Percentiles rank a stretch among this genome's conserved stretches.
Conservation (phyloP, 208 protist genomes). For the Polymyxa betae region DNA sequence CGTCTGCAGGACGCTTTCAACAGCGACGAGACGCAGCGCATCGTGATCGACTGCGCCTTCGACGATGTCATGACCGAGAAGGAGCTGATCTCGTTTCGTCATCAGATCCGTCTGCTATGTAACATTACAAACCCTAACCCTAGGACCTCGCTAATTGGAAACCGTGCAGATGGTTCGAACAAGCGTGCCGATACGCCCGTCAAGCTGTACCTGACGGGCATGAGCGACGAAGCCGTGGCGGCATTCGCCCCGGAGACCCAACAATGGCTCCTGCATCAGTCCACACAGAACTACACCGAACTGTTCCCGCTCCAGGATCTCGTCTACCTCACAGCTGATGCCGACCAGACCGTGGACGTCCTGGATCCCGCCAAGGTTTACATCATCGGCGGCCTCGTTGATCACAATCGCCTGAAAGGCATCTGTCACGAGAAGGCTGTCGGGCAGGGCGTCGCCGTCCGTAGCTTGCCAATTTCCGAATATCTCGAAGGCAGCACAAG, state of each 20-base stretch:
- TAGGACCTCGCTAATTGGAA: neutral
- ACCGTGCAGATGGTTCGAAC: neutral
- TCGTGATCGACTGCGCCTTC: slow-evolving; percentile 34
- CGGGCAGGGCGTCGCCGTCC: neutral
- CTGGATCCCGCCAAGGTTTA: slow-evolving; percentile 32
- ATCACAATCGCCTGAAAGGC: slow-evolving; percentile 52
- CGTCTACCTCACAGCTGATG: slow-evolving; percentile 30
- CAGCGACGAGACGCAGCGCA: neutral
- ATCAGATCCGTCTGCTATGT: slow-evolving; percentile 10
- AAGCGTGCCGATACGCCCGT: neutral
- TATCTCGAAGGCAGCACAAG: neutral
- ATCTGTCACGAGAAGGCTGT: neutral
- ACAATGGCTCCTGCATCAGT: neutral
- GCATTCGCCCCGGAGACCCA: neutral
- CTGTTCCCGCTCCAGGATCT: neutral
- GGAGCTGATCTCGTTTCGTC: neutral
- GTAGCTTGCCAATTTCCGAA: neutral
- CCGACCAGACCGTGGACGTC: neutral
- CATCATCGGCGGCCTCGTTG: slow-evolving; percentile 54
- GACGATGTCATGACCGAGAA: slow-evolving; percentile 39
- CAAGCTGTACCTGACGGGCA: neutral
- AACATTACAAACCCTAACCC: neutral
- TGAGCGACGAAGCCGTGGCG: neutral
- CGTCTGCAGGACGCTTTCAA: neutral
- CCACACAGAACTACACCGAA: neutral